Conservation (phyloP, 73 alveolate genomes). For the Strombidium stylifer region DNA sequence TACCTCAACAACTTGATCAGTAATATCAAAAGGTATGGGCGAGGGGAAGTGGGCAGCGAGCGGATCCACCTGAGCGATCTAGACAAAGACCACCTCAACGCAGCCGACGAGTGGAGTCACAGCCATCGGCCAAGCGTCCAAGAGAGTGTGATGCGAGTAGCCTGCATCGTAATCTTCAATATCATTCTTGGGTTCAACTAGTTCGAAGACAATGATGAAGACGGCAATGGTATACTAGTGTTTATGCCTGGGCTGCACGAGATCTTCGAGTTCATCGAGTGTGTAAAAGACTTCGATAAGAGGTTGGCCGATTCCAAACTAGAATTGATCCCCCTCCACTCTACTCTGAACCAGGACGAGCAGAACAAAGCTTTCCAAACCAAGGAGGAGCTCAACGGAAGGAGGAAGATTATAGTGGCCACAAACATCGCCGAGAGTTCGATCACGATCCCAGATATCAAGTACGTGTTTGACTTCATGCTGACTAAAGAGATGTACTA, state of each 20-base stretch:
- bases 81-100: constrained; percentile 17
- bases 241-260: constrained; percentile 92
- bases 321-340: constrained; percentile 67
- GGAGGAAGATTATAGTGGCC: constrained; percentile 90
- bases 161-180: constrained; percentile 39
- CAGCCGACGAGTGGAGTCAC: neutral
- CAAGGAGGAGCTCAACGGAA: constrained; percentile 37
- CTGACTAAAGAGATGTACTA: constrained; percentile 90
- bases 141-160: constrained; percentile 39
- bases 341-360: constrained; percentile 73
- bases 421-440: constrained; percentile 99
- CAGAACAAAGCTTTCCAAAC: constrained; percentile 69
- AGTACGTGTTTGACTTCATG: constrained; percentile 93
- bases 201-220: constrained; percentile 47
- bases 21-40: no score
- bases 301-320: constrained; percentile 33
- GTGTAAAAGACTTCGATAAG: constrained; percentile 40
- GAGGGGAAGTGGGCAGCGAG: constrained; percentile 19
- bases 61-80: neutral
- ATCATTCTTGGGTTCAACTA: constrained; percentile 30
- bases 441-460: constrained; percentile 94
- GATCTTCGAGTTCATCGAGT: constrained; percentile 60
- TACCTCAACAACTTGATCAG: constrained; percentile 44
- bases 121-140: constrained; percentile 22
- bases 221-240: constrained; percentile 70